Evolutionary conservation across 345 rosid genomes (phyloP), one percentile per base, ranked within the genome.

Genomic region (Populus alba): DNA sequence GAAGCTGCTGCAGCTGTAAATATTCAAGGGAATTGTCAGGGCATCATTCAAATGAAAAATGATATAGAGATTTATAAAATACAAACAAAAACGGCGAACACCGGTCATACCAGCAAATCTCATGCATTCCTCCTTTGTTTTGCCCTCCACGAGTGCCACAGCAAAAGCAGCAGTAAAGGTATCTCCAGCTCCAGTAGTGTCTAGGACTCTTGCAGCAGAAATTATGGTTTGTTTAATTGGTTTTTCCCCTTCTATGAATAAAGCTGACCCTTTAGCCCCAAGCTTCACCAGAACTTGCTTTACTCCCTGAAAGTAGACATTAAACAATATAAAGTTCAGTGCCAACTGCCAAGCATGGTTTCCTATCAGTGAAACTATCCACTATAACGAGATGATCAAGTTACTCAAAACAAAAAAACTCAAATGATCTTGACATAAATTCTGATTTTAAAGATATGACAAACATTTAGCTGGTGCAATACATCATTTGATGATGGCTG

Each of bases 131-230:
- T 79, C 87, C 86, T 77, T 86, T 27, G 94, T 76, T 79, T 88
- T 96, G 69, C 98, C 99, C 85, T 96, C 98, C 5, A 90, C 90
- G 73, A 91, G 81, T 55, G 98, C 97, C 83, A 96, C 99, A 17
- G 98, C 97, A 87, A 94, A 96, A 15, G 99, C 89, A 45, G 99
- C 97, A 5, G 98, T 96, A 77, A 91, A 96, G 49, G 99, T 96
- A 84, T 96, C 99, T 10, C 99, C 99, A 1, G 99, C 99, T 73
- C 99, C 99, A 15, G 99, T 96, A 2, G 99, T 92, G 86, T 96
- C 99, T 2, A 94, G 57, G 16, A 94, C 97, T 82, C 82, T 87
- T 73, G 86, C 80, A 71, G 97, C 97, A 17, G 90, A 76, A 81
- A 96, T 87, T 33, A 90, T 86, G 18, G 97, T 86, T 77, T 96